phyloP scores from a whole-genome alignment of 202 grass and related monocot species.

The Cymbopogon flexuosus region DNA sequence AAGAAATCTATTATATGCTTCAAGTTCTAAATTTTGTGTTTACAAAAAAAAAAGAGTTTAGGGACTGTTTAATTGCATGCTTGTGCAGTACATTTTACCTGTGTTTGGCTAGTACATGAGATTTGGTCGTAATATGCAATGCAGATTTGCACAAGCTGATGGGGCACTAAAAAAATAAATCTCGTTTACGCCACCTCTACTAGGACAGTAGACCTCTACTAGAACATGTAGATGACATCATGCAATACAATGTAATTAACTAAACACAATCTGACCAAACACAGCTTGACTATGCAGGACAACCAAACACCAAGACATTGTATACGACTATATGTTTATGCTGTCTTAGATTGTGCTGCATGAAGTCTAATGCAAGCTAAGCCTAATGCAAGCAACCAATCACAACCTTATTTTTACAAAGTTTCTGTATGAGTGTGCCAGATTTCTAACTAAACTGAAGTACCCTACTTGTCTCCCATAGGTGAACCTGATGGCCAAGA shows the following conservation, averaged over 20 bases:
- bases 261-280: neutral
- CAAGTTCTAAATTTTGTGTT: neutral
- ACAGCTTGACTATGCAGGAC: neutral
- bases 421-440: slow-evolving; percentile 3
- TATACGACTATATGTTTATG: neutral
- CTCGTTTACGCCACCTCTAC: neutral
- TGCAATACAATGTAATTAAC: neutral
- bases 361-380: neutral
- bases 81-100: neutral
- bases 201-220: neutral
- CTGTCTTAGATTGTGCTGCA: neutral
- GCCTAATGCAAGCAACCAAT: neutral
- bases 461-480: slow-evolving; percentile 9
- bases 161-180: neutral
- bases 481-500: slow-evolving; percentile 35
- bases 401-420: neutral
- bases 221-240: neutral
- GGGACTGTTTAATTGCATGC: neutral
- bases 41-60: neutral
- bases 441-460: neutral
- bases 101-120: neutral
- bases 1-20: neutral
- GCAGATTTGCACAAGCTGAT: neutral
- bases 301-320: neutral
- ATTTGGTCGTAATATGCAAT: neutral